phyloP scores from a whole-genome alignment of 2,329 filamentous ascomycete genomes.

The Rugonectria rugulosa region DNA sequence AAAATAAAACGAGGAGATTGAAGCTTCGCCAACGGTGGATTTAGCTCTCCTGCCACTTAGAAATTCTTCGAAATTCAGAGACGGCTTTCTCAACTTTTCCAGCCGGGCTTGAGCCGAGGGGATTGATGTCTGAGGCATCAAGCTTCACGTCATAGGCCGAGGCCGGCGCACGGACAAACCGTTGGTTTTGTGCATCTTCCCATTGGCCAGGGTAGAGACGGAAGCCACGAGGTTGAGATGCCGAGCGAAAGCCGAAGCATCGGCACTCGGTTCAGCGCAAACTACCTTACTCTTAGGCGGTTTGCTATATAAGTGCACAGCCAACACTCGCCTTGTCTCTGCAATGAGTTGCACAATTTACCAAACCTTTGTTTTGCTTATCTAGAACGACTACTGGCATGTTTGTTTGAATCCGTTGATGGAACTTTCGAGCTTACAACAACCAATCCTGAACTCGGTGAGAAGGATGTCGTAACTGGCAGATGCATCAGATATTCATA shows the following conservation, averaged over 20 bases:
- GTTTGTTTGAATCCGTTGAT: too few relatives aligned
- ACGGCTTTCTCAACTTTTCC: constrained; percentile 42
- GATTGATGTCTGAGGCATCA: constrained; percentile 39
- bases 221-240: constrained; percentile 18
- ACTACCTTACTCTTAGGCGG: too few relatives aligned
- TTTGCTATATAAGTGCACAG: too few relatives aligned
- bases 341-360: too few relatives aligned
- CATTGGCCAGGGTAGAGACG: constrained; percentile 26
- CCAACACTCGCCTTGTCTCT: too few relatives aligned
- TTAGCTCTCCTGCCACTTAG: constrained; percentile 27
- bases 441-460: too few relatives aligned
- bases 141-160: constrained; percentile 41
- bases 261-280: not conserved
- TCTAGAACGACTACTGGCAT: too few relatives aligned
- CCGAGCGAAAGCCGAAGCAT: constrained; percentile 27
- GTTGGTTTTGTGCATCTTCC: constrained; percentile 13
- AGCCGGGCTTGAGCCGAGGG: constrained; percentile 39
- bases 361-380: too few relatives aligned
- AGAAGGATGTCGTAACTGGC: too few relatives aligned
- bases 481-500: too few relatives aligned
- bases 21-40: constrained; percentile 21
- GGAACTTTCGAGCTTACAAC: too few relatives aligned
- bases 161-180: constrained; percentile 22
- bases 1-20: constrained; percentile 18
- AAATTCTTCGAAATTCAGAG: constrained; percentile 37